phyloP scores from a whole-genome alignment of 1,284 basidiomycete species.

The Cutaneotrichosporon arboriforme region DNA sequence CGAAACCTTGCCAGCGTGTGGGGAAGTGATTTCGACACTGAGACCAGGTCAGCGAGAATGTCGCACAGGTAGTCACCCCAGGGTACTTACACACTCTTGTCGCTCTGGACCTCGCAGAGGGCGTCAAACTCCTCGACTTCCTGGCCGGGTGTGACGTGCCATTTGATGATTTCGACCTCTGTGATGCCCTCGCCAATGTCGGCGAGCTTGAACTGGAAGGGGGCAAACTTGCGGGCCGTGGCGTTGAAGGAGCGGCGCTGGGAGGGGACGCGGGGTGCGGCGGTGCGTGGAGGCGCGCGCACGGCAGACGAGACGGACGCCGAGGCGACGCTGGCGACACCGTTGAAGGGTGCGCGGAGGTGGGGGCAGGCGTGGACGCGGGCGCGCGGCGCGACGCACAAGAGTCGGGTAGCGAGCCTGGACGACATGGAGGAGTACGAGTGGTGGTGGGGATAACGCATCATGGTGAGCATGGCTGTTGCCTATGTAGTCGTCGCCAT shows the following conservation, averaged over 20 bases:
- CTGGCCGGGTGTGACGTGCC: slow-evolving; percentile 65
- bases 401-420: neutral
- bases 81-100: slow-evolving; percentile 57
- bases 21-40: slow-evolving; percentile 87
- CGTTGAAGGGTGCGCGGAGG: slow-evolving; percentile 1
- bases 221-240: slow-evolving; percentile 4
- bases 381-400: slow-evolving; percentile 1
- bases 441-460: no score
- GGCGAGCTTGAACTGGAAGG: slow-evolving; percentile 69
- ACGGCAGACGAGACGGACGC: no score
- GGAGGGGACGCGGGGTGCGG: no score
- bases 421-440: neutral
- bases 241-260: slow-evolving; percentile 13
- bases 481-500: no score
- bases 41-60: neutral
- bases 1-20: slow-evolving; percentile 71
- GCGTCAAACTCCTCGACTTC: slow-evolving; percentile 72
- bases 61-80: neutral
- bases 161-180: slow-evolving; percentile 83
- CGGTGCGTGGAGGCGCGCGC: no score
- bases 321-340: neutral
- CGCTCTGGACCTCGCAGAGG: slow-evolving; percentile 87
- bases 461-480: no score
- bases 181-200: slow-evolving; percentile 87
- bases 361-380: slow-evolving; percentile 2